Evolutionary conservation across 768 basidiomycete species (phyloP), one percentile per base, ranked within the genome.

Genomic region (Phaffia tasmanica): DNA sequence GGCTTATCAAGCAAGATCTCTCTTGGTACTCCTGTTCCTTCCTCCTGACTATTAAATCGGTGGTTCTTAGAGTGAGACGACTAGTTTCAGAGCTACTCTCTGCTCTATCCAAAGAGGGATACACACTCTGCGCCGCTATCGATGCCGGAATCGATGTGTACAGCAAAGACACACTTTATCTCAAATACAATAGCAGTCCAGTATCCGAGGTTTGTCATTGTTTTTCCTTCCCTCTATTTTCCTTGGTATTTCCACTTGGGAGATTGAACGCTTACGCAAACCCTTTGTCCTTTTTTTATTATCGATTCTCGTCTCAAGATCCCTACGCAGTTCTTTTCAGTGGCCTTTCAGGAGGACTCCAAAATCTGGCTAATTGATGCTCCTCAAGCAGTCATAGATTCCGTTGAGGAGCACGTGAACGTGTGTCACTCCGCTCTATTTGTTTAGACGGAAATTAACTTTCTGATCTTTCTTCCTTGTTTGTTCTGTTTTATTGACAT

Each of bases 361-460:
- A 59, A 55, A 30, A 63, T 69, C 5, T 69, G 67, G 67, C 56
- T 69, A 6, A 69, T 69, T 30, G 67, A 69, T 48, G 62, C 62
- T 18, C 67, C 67, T 25, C 35, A 15, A 21, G 67, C 67, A 2
- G 67, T 69, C 19, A 48, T 69, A 21, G 67, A 69, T 32, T 55
- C 50, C 27, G 67, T 69, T 54, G 62, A 63, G 53, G 67, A 69
- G 29, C 62, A 63, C 47, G 62, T 69, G 35, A 49, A 35, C 47
- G 64, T 65, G 21, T n/a, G 64, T 63, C 35, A 1, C 21, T 42
- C 55, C n/a, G 47, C 19, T 53, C 57, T 59, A 5, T 23, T 54
- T 23, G 53, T 54, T 23, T 15, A 23, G 4, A 5, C 53, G 15
- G 15, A 54, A 9, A 29, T 54, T 16, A 4, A 16, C 15, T 16